These are phyloP conservation scores for Lentinula edodes DNA, from an alignment of 768 basidiomycete species.

Conservation along the genomic window DNA sequence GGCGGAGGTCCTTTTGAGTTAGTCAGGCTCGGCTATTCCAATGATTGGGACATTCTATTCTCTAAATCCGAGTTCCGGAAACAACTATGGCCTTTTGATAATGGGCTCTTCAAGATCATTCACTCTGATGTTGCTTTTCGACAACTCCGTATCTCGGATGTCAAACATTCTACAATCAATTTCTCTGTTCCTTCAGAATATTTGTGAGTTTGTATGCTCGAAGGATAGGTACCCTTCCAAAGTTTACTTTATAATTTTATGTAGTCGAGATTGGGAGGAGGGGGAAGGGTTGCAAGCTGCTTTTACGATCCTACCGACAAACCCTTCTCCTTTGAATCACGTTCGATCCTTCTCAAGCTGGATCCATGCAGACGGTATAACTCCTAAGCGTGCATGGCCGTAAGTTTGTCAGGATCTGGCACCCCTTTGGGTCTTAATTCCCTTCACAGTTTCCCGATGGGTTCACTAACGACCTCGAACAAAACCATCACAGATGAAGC, in stretches of 20 bases:
- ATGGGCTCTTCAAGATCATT: constrained; percentile 13
- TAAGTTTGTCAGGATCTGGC: neutral
- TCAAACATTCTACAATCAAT: constrained; percentile 14
- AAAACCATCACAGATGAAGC: constrained; percentile 2
- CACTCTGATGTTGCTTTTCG: constrained; percentile 21
- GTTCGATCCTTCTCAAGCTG: neutral
- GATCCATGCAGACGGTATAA: neutral
- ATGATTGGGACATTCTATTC: neutral
- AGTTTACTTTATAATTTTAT: neutral
- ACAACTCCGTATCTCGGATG: constrained; percentile 17
- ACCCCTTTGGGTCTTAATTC: neutral
- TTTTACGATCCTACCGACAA: constrained; percentile 4
- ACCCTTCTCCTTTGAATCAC: constrained; percentile 5
- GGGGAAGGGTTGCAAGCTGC: neutral
- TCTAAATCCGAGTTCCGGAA: neutral
- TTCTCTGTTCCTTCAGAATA: constrained; percentile 17
- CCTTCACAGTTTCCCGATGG: neutral
- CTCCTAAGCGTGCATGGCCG: neutral
- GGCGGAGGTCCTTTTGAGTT: neutral
- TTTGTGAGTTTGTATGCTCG: constrained; percentile 10
- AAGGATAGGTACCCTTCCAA: neutral
- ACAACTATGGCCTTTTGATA: neutral
- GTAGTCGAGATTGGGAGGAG: neutral
- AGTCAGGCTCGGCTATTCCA: neutral
- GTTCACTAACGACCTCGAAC: neutral